phyloP scores from a whole-genome alignment of 768 basidiomycete genomes.

The Sporobolomyces roseus region DNA sequence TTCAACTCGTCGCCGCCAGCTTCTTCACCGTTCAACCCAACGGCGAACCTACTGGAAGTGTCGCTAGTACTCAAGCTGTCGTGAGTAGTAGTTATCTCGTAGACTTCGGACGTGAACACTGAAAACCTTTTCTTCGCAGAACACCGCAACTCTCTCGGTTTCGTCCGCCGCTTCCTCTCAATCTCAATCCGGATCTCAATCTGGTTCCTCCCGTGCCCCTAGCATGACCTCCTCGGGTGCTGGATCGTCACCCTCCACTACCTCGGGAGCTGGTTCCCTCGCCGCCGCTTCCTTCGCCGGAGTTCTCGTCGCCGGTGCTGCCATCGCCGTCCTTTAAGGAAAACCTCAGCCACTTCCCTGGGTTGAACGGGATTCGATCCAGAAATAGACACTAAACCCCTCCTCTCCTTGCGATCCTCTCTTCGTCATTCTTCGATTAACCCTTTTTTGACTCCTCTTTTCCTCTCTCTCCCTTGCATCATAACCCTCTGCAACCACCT shows the following conservation, averaged over 20 bases:
- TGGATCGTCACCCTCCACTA: not conserved
- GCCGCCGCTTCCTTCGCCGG: slow-evolving; percentile 8
- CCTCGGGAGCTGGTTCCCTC: not conserved
- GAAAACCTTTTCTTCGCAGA: no score
- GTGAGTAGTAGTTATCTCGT: not conserved
- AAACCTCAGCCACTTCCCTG: not conserved
- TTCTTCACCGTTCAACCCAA: slow-evolving; percentile 38
- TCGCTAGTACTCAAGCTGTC: slow-evolving; percentile 31
- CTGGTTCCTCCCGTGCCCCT: no score
- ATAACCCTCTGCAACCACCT: not conserved
- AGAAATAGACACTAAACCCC: not conserved
- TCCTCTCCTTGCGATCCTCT: not conserved
- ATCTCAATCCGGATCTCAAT: not conserved
- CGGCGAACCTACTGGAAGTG: slow-evolving; percentile 31
- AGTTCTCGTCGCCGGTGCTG: slow-evolving; percentile 15
- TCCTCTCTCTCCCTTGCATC: not conserved
- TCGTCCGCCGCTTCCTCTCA: slow-evolving; percentile 6
- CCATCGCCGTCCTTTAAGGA: slow-evolving; percentile 9
- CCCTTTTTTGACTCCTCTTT: not conserved
- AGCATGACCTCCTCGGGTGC: not conserved
- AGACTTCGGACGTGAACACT: no score
- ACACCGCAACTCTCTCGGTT: slow-evolving; percentile 32
- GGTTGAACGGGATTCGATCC: not conserved
- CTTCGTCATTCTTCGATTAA: not conserved
- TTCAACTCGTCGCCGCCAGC: slow-evolving; percentile 36